phyloP scores from a whole-genome alignment of 345 rosid genomes.

The Acer campestre region DNA sequence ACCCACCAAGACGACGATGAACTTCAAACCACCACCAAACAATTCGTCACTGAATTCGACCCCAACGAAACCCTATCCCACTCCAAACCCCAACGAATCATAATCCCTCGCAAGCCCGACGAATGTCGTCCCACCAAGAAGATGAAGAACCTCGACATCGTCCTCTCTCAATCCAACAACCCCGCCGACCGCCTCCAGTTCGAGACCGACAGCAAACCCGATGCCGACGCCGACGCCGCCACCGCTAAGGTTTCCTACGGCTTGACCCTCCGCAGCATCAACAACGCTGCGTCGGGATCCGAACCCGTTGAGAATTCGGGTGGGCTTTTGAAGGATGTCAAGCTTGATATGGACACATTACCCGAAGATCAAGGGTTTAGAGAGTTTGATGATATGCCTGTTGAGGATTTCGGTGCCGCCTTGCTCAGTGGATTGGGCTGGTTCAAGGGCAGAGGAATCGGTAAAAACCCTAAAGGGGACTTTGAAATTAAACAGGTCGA shows the following conservation, averaged over 20 bases:
- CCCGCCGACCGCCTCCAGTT: constrained; percentile 46
- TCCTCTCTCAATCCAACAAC: constrained; percentile 30
- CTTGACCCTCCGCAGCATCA: constrained; percentile 20
- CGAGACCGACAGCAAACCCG: constrained; percentile 43
- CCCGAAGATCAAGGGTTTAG: constrained; percentile 78
- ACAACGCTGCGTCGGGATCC: neutral
- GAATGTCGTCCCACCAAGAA: constrained; percentile 58
- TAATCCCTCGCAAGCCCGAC: constrained; percentile 61
- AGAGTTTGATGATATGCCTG: constrained; percentile 69
- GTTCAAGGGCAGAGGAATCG: constrained; percentile 81
- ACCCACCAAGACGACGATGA: constrained; percentile 26
- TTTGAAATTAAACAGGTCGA: constrained; percentile 58
- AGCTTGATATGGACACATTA: constrained; percentile 48
- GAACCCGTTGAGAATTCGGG: constrained; percentile 36
- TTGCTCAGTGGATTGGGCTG: constrained; percentile 87
- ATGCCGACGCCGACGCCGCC: constrained; percentile 21
- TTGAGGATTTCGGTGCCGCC: constrained; percentile 74
- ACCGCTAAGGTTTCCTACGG: constrained; percentile 50
- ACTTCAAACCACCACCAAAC: constrained; percentile 19
- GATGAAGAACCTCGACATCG: constrained; percentile 69
- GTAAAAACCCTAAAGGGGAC: constrained; percentile 74
- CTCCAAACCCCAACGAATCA: constrained; percentile 26
- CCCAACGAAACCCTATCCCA: constrained; percentile 45
- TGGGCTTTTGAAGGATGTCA: constrained; percentile 47
- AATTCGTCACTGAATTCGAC: constrained; percentile 64